Evolutionary conservation across 257 asterid genomes (phyloP).

Genomic region (Scutellaria minor): DNA sequence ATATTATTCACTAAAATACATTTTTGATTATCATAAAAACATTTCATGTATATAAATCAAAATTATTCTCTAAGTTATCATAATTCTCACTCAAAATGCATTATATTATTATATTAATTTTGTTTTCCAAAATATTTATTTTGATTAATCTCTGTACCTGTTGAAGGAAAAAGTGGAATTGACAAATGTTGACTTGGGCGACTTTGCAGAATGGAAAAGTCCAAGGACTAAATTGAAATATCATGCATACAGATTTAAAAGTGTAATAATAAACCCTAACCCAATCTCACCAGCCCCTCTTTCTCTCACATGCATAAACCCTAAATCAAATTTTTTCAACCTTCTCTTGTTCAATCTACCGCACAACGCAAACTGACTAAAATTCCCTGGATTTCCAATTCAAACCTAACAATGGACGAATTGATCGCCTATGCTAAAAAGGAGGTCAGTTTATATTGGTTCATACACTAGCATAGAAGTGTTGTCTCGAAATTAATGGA

Average conservation of each 20-base stretch:
- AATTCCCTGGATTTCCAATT: not conserved
- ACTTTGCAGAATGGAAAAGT: not conserved
- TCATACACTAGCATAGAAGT: not conserved
- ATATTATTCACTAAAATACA: no score
- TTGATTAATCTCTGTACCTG: no score
- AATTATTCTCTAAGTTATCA: no score
- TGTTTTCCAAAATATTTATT: no score
- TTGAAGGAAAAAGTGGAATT: no score
- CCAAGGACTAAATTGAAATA: not conserved
- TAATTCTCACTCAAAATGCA: no score
- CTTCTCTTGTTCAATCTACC: no score
- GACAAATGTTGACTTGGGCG: not conserved
- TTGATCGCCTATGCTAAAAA: constrained; percentile 46
- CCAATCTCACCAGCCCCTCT: not conserved
- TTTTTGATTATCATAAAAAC: no score
- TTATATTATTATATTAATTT: no score
- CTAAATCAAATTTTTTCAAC: no score
- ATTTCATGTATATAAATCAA: no score
- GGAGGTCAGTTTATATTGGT: constrained; percentile 40
- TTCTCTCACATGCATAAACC: constrained; percentile 15
- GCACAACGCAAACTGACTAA: no score
- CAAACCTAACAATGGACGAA: constrained; percentile 42
- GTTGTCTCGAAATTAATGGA: not conserved
- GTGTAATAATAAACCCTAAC: constrained; percentile 12
- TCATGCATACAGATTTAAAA: not conserved